Evolutionary conservation across 2,329 filamentous ascomycete genomes (phyloP).

Genomic region (Ceratocystis harringtonii): DNA sequence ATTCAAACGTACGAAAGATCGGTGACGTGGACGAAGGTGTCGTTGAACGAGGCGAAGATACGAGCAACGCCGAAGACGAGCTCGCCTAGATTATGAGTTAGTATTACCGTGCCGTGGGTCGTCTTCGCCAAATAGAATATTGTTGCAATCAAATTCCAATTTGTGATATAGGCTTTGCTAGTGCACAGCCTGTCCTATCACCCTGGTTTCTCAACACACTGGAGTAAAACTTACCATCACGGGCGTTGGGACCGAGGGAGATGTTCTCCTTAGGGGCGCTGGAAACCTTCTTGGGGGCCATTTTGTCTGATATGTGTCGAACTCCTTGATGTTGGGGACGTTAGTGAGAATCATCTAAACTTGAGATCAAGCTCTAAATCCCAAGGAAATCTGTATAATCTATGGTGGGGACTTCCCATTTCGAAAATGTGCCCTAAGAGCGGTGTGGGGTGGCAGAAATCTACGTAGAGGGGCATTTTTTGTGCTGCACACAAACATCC

Average conservation of each 20-base stretch:
- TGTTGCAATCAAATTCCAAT: background rate
- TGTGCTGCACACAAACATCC: conserved; percentile 14
- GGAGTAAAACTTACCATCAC: conserved; percentile 56
- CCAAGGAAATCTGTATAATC: conserved; percentile 12
- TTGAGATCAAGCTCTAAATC: conserved; percentile 8
- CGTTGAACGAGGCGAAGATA: conserved; percentile 93
- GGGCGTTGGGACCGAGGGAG: conserved; percentile 89
- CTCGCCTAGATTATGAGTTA: conserved; percentile 47
- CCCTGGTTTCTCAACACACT: background rate
- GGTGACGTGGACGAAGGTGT: conserved; percentile 96
- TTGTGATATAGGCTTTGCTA: background rate
- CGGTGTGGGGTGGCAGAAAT: conserved; percentile 29
- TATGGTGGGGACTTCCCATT: conserved; percentile 11
- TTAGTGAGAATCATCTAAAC: conserved; percentile 16
- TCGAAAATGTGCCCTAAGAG: conserved; percentile 18
- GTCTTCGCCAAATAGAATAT: conserved; percentile 15
- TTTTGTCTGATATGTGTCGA: conserved; percentile 38
- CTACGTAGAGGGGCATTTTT: conserved; percentile 11
- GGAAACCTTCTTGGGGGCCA: conserved; percentile 87
- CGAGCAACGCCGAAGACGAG: conserved; percentile 96
- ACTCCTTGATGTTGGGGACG: conserved; percentile 18
- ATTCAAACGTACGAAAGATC: conserved; percentile 67
- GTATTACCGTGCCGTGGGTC: conserved; percentile 10
- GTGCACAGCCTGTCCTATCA: background rate
- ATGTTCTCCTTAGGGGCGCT: conserved; percentile 91